Percentiles rank a stretch among this genome's conserved stretches.
Conservation (phyloP, 2,329 filamentous ascomycete species). For the Ophiostoma triangulosporum region DNA sequence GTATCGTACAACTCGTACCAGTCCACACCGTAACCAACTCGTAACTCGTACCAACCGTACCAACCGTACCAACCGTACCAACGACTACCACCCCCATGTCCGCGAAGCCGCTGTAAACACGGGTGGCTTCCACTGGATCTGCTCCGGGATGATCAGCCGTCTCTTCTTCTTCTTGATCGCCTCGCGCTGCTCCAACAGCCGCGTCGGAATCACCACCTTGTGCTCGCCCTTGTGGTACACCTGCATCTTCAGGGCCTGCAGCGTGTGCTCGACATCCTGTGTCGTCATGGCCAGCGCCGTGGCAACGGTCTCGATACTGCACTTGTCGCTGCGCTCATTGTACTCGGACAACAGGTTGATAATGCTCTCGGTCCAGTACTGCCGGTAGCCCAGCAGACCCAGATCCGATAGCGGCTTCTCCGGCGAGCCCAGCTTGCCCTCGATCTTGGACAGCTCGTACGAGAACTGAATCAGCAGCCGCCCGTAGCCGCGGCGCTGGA, state of each 20-base stretch:
- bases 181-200: constrained; percentile 64
- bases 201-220: constrained; percentile 83
- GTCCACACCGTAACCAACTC: no score
- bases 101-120: constrained; percentile 80
- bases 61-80: not conserved
- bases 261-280: constrained; percentile 85
- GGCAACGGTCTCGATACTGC: constrained; percentile 78
- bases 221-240: constrained; percentile 93
- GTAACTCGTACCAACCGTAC: no score
- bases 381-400: constrained; percentile 82
- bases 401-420: constrained; percentile 94
- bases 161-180: constrained; percentile 70
- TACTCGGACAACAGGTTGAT: constrained; percentile 70
- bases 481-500: constrained; percentile 88
- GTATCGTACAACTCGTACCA: not conserved
- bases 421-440: constrained; percentile 87
- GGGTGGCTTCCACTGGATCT: constrained; percentile 89
- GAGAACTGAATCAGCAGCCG: constrained; percentile 91
- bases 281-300: constrained; percentile 83
- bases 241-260: constrained; percentile 90
- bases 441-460: constrained; percentile 90
- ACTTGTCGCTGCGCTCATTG: constrained; percentile 53
- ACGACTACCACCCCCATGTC: constrained; percentile 81
- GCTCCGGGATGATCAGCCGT: constrained; percentile 60
- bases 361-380: constrained; percentile 95